Base-by-base conservation (phyloP, 1,284 basidiomycete species). In the Pseudozyma thailandica region DNA sequence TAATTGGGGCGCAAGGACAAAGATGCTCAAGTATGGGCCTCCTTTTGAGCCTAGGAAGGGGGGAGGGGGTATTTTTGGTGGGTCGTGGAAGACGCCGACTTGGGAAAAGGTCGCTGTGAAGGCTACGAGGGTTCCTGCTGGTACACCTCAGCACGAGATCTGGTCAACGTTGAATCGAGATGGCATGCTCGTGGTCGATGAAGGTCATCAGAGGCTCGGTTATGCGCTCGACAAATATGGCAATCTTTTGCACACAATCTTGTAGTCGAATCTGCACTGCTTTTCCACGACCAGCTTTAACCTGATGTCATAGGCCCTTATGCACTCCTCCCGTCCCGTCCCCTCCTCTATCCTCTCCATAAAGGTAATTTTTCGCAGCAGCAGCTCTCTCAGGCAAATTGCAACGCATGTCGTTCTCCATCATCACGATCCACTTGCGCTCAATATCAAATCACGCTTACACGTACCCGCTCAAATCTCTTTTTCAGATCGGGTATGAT, bases 211-310 rank as follows among this genome's bases (percentile, higher is more conserved):
- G 6, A 1, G 0, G 1, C n/a, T 39, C 4, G 56, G 37, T 4
- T 59, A 27, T 18, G 38, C 10, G 18, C 42, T 60, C 16, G 42
- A 60, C 39, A 43, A 13, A n/a, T 10, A 21, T 15, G 41, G 41
- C 41, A 26, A 21, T 8, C 13, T 43, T 21, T 26, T 43, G 21
- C 23, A 39, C 38, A 13, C 16, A 9, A 21, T 13, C 10, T 21
- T 39, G 9, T 21, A 43, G 20, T n/a, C 10, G 13, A 27, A 15
- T 25, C 13, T n/a, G n/a, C n/a, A n/a, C n/a, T n/a, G n/a, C n/a
- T n/a, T n/a, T n/a, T n/a, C n/a, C n/a, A n/a, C n/a, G n/a, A n/a
- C n/a, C n/a, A n/a, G n/a, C n/a, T n/a, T n/a, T n/a, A n/a, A n/a
- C n/a, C n/a, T n/a, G n/a, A n/a, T n/a, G n/a, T n/a, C n/a, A n/a